These are phyloP conservation scores for Apiospora rasikravindrae DNA, from an alignment of 2,329 filamentous ascomycete genomes.

Conservation along the genomic window DNA sequence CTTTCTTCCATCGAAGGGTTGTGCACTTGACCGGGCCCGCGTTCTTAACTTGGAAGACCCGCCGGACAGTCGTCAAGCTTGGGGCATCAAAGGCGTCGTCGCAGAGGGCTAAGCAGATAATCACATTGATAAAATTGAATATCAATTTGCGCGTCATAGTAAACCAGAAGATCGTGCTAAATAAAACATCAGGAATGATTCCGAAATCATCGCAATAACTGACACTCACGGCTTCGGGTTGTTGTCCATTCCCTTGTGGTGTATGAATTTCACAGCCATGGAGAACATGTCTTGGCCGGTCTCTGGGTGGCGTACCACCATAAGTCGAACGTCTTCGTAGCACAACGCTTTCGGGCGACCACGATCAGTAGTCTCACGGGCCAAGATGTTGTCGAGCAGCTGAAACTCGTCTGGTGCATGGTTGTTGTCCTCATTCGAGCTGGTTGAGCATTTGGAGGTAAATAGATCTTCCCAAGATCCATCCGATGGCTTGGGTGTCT, in stretches of 20 bases:
- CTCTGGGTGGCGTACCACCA: slow-evolving; percentile 34
- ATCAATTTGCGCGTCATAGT: slow-evolving; percentile 10
- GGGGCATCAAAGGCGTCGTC: slow-evolving; percentile 9
- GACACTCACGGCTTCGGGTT: slow-evolving; percentile 37
- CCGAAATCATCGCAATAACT: background rate
- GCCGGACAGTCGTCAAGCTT: background rate
- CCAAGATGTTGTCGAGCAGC: slow-evolving; percentile 27
- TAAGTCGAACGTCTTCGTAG: slow-evolving; percentile 39
- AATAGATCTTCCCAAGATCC: slow-evolving; percentile 34
- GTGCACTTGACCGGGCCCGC: background rate
- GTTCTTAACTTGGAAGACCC: slow-evolving; percentile 11
- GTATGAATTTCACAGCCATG: slow-evolving; percentile 39
- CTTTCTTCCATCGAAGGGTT: background rate
- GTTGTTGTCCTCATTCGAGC: slow-evolving; percentile 22
- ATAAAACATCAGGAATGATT: slow-evolving; percentile 21
- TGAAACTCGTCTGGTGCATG: slow-evolving; percentile 30
- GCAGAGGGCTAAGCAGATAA: slow-evolving; percentile 11
- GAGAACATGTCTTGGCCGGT: slow-evolving; percentile 29
- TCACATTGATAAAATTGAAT: slow-evolving; percentile 9
- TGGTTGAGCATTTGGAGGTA: slow-evolving; percentile 25
- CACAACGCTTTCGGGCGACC: slow-evolving; percentile 36
- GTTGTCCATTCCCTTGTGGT: slow-evolving; percentile 37
- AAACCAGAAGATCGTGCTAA: slow-evolving; percentile 32
- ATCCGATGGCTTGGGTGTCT: slow-evolving; percentile 36
- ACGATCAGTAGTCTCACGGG: slow-evolving; percentile 28